Evolutionary conservation across 495 filamentous ascomycete species (phyloP).

Genomic region (Penicillium taxi): DNA sequence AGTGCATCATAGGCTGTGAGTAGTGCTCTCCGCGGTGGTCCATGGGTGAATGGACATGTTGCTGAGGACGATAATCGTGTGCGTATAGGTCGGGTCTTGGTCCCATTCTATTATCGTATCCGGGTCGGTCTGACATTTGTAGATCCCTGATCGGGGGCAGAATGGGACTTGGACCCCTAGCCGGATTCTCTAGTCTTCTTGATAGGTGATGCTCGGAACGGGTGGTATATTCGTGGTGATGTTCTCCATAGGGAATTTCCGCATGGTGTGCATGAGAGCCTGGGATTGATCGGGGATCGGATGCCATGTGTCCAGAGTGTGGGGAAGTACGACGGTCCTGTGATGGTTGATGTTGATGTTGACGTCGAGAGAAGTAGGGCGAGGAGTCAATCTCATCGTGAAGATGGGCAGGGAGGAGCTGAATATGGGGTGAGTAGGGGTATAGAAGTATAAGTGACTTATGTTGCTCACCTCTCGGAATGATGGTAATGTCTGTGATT

Average conservation of each 20-base stretch:
- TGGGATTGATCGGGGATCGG: conserved; percentile 24
- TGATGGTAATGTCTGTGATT: conserved; percentile 36
- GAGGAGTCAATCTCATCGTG: conserved; percentile 44
- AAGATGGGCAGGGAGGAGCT: conserved; percentile 41
- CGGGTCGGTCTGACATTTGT: conserved; percentile 26
- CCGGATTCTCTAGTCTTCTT: conserved; percentile 15
- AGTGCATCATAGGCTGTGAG: conserved; percentile 22
- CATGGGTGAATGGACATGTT: conserved; percentile 13
- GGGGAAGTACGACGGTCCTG: conserved; percentile 31
- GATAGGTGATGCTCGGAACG: conserved; percentile 11
- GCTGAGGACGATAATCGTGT: conserved; percentile 22
- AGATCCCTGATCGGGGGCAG: conserved; percentile 39
- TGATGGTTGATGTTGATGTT: too few species aligned
- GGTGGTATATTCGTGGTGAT: conserved; percentile 27
- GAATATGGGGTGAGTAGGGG: neutral
- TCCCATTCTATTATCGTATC: conserved; percentile 25
- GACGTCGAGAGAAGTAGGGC: conserved; percentile 29
- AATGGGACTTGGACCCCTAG: conserved; percentile 33
- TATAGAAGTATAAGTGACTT: neutral
- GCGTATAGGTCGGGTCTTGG: conserved; percentile 25
- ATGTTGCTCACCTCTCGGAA: conserved; percentile 36
- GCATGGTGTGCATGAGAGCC: conserved; percentile 14
- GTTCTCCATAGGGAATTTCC: conserved; percentile 17
- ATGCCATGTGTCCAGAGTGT: conserved; percentile 29
- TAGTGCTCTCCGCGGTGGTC: conserved; percentile 24